Evolutionary conservation across 257 asterid species (phyloP).

Genomic region (Petrea volubilis): DNA sequence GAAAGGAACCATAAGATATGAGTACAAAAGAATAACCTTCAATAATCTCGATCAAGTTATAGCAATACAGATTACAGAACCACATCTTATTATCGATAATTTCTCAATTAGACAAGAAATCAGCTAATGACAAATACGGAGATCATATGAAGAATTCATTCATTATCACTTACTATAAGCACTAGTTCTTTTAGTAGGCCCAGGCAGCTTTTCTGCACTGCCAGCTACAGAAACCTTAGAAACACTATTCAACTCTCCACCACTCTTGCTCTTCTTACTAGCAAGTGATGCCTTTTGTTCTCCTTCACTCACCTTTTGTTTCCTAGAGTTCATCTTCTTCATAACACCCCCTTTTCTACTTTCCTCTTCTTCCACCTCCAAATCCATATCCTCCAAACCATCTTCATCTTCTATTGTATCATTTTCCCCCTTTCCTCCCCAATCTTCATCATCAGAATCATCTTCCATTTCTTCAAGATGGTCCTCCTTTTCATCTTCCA

Average conservation of each 20-base stretch:
- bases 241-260: constrained; percentile 27
- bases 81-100: not conserved
- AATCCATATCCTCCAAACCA: constrained; percentile 50
- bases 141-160: not conserved
- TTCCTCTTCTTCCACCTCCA: constrained; percentile 58
- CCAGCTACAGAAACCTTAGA: constrained; percentile 32
- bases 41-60: not conserved
- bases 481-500: constrained; percentile 55
- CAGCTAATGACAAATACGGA: not conserved
- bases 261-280: constrained; percentile 53
- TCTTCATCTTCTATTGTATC: constrained; percentile 54
- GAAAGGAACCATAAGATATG: not conserved
- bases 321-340: constrained; percentile 36
- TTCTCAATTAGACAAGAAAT: constrained; percentile 14
- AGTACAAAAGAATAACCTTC: not conserved
- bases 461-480: constrained; percentile 38
- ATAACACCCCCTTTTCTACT: constrained; percentile 21
- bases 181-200: constrained; percentile 25
- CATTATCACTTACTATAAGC: constrained; percentile 52
- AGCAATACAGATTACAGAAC: not conserved
- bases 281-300: constrained; percentile 34
- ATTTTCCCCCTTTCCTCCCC: constrained; percentile 53
- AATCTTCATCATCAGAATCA: constrained; percentile 80
- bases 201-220: constrained; percentile 32
- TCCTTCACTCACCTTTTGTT: constrained; percentile 44